Base-by-base conservation (phyloP, 441 rosid genomes). In the Corymbia calophylla region DNA sequence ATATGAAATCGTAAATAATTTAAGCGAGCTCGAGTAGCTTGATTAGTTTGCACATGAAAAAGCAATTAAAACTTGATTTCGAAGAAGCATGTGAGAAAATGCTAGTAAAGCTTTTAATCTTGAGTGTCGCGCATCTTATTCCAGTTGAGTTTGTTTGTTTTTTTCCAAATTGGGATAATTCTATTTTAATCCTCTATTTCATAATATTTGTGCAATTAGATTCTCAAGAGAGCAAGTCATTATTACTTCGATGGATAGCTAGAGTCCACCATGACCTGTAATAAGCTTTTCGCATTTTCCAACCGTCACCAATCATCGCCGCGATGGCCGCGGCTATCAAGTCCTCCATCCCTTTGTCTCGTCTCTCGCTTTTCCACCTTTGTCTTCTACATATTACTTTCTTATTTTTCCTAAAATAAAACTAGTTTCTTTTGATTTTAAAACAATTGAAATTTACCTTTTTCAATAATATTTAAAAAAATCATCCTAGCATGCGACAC, bases 1-100 rank as follows among this genome's bases (percentile, higher is more conserved):
- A 5, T 10, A 12, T 0, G 0, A 62, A 62, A 8, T 62, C 2
- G 1, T 62, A 35, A 14, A 0, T 62, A 29, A 29, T 62, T 29
- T 29, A 29, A 29, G 32, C 32, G 2, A 29, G 68, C 18, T 29
- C 29, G 9, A 6, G 32, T 29, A 15, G 18, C 4, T 62, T 62
- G 32, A 62, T 62, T 29, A 4, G 1, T 62, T 29, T 29, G 18
- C 68, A 62, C 5, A 1, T 62, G 0, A 62, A 62, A 15, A 62
- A 62, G 5, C 68, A 62, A 12, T 29, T 29, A 62, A 7, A 62
- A 62, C 68, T 8, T 62, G 0, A 62, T 3, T n/a, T 62, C 0
- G 8, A 62, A 62, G 68, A 62, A 29, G 1, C 1, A 29, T 62
- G 32, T 29, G 68, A 62, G 18, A 60, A 62, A 62, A 62, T 62